Conservation (phyloP, 2,329 filamentous ascomycete species). For the Phyllosticta citriasiana region DNA sequence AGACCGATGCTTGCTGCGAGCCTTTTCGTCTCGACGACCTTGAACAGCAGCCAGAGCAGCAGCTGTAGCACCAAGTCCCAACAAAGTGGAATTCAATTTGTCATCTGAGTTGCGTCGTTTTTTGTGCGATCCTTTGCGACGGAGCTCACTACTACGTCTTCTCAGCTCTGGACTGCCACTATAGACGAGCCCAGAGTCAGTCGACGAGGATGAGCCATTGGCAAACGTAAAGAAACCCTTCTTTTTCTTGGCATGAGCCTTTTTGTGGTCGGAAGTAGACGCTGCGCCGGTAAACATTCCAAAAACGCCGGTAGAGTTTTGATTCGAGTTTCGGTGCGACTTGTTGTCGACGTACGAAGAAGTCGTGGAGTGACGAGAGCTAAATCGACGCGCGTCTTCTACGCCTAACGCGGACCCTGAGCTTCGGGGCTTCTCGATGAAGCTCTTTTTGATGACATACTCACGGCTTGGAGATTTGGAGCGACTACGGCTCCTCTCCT, state of each 20-base stretch:
- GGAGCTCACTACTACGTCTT: constrained; percentile 14
- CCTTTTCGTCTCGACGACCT: constrained; percentile 17
- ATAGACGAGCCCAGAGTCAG: constrained; percentile 38
- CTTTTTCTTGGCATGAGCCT: constrained; percentile 28
- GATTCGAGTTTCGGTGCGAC: constrained; percentile 16
- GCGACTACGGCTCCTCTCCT: constrained; percentile 20
- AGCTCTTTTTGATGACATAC: constrained; percentile 20
- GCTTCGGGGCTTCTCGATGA: constrained; percentile 21
- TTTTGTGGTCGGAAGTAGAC: constrained; percentile 17
- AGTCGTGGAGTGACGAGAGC: neutral
- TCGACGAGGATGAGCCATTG: constrained; percentile 37
- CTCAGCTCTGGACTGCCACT: constrained; percentile 22
- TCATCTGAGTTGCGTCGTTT: constrained; percentile 34
- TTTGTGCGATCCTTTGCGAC: constrained; percentile 16
- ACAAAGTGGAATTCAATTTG: constrained; percentile 35
- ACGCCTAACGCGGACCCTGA: constrained; percentile 7
- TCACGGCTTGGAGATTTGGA: constrained; percentile 26
- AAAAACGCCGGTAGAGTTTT: constrained; percentile 22
- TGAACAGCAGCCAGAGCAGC: constrained; percentile 38
- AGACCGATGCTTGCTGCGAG: constrained; percentile 15
- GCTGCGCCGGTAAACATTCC: constrained; percentile 50
- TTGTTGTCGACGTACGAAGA: constrained; percentile 3
- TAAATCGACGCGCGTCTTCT: constrained; percentile 1
- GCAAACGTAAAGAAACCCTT: constrained; percentile 41
- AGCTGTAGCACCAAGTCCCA: constrained; percentile 38